Base-by-base conservation (phyloP, 495 filamentous ascomycete species). In the Chaetomium cochliodes region DNA sequence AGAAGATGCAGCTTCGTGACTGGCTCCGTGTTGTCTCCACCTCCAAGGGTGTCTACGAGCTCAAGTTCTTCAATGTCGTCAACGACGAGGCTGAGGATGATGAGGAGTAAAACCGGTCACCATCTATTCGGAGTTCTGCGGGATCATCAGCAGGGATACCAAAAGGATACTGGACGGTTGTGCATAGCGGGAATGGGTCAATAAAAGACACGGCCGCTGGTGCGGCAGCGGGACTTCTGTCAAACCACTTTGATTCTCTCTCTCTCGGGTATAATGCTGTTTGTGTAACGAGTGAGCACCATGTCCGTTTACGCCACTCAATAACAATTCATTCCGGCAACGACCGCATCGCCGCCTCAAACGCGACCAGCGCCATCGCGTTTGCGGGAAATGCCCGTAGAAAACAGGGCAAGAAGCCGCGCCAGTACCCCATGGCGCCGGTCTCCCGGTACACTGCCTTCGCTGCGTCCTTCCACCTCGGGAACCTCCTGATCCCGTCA, bases 1-100 rank as follows among this genome's bases (percentile, higher is more conserved):
- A 98, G 91, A 98, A 98, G 89, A 92, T 96, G 86, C 93, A 97
- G 84, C 88, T 98, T 79, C 90, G 94, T 82, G 94, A 98, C 85
- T 98, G 96, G 96, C 89, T 98, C 76, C 92, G 94, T 71, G 94
- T 98, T 69, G 96, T 98, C 76, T 92, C 92, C 62, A 97, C 92
- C 75, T 90, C 89, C 79, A 92, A 91, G 85, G 93, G 93, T 73
- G 92, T 96, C 68, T 98, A 98, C 83, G 93, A 97, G 86, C 90
- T 98, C 79, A 90, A 93, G 81, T 98, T 98, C 92, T 98, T 94
- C 92, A 98, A 98, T 85, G 92, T 98, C 79, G 93, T 96, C 74
- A 93, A 94, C 81, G 96, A 98, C 78, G 93, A 90, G 73, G 92
- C 82, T 65, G 94, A 98, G 69, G 94, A 98, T 70, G 94, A 98